Conservation (phyloP, 371 early-diverging fungal genomes). For the Mortierella sp. region DNA sequence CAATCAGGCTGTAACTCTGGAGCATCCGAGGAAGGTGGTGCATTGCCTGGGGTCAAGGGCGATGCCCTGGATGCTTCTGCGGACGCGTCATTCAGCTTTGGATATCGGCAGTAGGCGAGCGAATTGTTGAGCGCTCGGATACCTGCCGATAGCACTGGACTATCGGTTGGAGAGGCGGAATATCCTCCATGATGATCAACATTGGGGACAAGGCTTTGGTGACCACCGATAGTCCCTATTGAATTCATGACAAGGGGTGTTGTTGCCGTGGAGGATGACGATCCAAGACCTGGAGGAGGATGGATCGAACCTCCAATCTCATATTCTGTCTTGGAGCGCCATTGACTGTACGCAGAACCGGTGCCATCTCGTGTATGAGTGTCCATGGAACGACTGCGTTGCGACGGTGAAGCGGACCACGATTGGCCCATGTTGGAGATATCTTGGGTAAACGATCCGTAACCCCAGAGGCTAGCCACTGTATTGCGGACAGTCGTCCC, state of each 20-base stretch:
- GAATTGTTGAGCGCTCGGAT: slow-evolving; percentile 23
- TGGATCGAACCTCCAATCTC: not conserved
- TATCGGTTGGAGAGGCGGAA: not conserved
- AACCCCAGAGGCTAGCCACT: slow-evolving; percentile 40
- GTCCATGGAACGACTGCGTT: not conserved
- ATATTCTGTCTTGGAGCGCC: not conserved
- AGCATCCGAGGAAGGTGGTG: too few relatives aligned
- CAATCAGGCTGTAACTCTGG: too few relatives aligned
- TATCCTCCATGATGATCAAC: not conserved
- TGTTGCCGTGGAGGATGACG: not conserved
- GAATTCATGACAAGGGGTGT: not conserved
- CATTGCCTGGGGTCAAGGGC: too few relatives aligned
- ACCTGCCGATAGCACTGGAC: slow-evolving; percentile 1
- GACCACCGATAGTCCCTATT: not conserved
- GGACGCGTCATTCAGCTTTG: slow-evolving; percentile 6
- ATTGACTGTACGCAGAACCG: not conserved
- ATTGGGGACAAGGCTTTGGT: not conserved
- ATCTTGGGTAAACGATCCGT: slow-evolving; percentile 27
- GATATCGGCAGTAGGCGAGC: slow-evolving; percentile 17
- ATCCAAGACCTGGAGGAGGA: too few relatives aligned
- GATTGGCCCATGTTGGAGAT: slow-evolving; percentile 14
- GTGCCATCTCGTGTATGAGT: not conserved
- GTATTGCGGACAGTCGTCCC: slow-evolving; percentile 12
- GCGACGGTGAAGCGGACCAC: slow-evolving; percentile 16
- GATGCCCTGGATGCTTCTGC: too few relatives aligned